Evolutionary conservation across 2,329 filamentous ascomycete genomes (phyloP).

Genomic region (Graphiopsis chlorocephala): DNA sequence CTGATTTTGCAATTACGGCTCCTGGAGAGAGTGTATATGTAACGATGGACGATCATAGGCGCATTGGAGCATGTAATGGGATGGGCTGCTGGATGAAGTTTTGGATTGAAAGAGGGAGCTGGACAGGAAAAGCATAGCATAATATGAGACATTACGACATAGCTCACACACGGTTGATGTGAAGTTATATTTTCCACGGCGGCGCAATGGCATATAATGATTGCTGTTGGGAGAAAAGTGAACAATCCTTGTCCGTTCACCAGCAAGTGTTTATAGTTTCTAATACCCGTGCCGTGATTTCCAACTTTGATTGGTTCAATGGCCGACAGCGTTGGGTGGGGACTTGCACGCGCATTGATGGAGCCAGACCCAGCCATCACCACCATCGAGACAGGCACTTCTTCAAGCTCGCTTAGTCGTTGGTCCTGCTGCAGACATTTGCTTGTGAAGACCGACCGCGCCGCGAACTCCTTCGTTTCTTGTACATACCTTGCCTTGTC

Average conservation of each 20-base stretch:
- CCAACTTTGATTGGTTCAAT: neutral
- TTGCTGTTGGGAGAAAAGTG: neutral
- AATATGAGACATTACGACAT: neutral
- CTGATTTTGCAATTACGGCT: neutral
- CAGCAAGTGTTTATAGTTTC: neutral
- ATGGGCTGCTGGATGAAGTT: neutral
- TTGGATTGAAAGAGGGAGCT: neutral
- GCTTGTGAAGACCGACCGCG: neutral
- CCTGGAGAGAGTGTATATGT: neutral
- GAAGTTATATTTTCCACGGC: neutral
- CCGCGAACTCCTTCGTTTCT: neutral
- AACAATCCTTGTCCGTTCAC: neutral
- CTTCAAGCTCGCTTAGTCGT: constrained; percentile 14
- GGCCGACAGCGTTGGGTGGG: neutral
- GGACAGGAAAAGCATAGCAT: neutral
- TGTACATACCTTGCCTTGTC: neutral
- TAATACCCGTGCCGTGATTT: neutral
- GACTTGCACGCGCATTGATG: constrained; percentile 1
- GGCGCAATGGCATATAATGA: neutral
- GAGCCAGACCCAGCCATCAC: constrained; percentile 9
- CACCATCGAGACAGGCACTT: constrained; percentile 7
- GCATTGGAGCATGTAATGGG: neutral
- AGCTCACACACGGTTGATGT: neutral
- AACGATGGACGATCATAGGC: neutral
- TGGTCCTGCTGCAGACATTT: neutral